Evolutionary conservation across 2,329 filamentous ascomycete species (phyloP).

Genomic region (Sporothrix pallida): DNA sequence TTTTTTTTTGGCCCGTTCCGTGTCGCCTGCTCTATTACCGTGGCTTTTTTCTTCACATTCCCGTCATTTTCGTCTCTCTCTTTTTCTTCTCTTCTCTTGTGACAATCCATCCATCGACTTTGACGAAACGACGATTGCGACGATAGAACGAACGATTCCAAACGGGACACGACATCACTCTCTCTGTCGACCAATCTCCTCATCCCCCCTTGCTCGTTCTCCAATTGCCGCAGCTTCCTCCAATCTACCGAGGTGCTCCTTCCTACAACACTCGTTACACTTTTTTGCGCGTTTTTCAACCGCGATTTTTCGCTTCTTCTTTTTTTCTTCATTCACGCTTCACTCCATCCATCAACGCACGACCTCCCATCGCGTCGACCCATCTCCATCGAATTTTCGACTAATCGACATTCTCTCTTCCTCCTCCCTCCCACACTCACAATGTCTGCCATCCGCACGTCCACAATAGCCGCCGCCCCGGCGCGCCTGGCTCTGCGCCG

Average conservation of each 20-base stretch:
- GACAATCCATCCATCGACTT: conserved; percentile 19
- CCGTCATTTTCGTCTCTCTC: background rate
- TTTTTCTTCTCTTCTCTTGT: conserved; percentile 25
- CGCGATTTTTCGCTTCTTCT: conserved; percentile 10
- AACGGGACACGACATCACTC: conserved; percentile 26
- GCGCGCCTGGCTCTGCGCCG: conserved; percentile 38
- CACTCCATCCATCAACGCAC: conserved; percentile 1
- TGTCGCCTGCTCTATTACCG: conserved; percentile 21
- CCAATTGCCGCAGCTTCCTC: conserved; percentile 18
- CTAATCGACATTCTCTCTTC: conserved; percentile 1
- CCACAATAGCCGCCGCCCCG: conserved; percentile 49
- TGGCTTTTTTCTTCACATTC: background rate
- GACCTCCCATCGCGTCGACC: background rate
- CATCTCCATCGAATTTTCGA: conserved; percentile 6
- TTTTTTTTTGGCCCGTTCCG: conserved; percentile 24
- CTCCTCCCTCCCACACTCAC: conserved; percentile 8
- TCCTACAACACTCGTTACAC: conserved; percentile 23
- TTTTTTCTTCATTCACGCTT: background rate
- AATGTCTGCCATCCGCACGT: conserved; percentile 47
- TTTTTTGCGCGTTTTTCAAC: conserved; percentile 33
- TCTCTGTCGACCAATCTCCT: conserved; percentile 6
- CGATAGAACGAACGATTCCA: conserved; percentile 5
- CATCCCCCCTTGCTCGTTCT: background rate
- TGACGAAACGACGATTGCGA: conserved; percentile 24
- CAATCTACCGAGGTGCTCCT: conserved; percentile 28